Conservation (phyloP, 345 rosid species). For the Cardamine occulta region DNA sequence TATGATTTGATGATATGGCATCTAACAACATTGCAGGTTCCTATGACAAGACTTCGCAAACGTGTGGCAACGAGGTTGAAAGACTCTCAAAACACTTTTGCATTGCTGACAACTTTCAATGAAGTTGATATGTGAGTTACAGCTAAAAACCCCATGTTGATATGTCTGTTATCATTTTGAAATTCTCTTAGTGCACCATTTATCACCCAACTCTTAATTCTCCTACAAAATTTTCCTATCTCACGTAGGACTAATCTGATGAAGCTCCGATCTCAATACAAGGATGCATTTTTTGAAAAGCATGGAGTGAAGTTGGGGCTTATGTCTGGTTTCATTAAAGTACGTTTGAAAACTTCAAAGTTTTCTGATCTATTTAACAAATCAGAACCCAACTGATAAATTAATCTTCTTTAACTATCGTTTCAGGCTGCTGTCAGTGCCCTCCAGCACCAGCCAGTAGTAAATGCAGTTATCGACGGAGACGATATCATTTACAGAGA, state of each 20-base stretch:
- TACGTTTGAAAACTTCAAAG: constrained; percentile 26
- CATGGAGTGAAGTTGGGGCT: constrained; percentile 98
- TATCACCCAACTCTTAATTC: neutral
- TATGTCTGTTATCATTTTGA: constrained; percentile 10
- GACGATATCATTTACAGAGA: constrained; percentile 98
- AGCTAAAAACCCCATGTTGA: neutral
- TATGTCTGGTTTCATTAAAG: constrained; percentile 98
- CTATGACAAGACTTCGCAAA: constrained; percentile 98
- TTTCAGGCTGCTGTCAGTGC: constrained; percentile 96
- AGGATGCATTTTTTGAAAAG: constrained; percentile 93
- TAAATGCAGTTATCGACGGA: constrained; percentile 98
- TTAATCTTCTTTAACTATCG: constrained; percentile 18
- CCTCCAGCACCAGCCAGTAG: constrained; percentile 90
- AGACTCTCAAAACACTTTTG: constrained; percentile 97
- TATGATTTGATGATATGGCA: constrained; percentile 29
- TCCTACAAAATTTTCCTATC: constrained; percentile 5
- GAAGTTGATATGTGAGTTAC: constrained; percentile 91
- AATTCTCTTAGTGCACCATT: neutral
- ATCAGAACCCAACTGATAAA: neutral
- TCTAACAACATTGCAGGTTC: constrained; percentile 62
- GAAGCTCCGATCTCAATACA: constrained; percentile 96
- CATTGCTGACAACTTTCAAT: constrained; percentile 94
- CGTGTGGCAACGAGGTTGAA: constrained; percentile 94
- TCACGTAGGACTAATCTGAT: constrained; percentile 86
- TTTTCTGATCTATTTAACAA: neutral